Evolutionary conservation across 2,329 filamentous ascomycete species (phyloP), one percentile per base, ranked within the genome.

Genomic region (Cadophora malorum): DNA sequence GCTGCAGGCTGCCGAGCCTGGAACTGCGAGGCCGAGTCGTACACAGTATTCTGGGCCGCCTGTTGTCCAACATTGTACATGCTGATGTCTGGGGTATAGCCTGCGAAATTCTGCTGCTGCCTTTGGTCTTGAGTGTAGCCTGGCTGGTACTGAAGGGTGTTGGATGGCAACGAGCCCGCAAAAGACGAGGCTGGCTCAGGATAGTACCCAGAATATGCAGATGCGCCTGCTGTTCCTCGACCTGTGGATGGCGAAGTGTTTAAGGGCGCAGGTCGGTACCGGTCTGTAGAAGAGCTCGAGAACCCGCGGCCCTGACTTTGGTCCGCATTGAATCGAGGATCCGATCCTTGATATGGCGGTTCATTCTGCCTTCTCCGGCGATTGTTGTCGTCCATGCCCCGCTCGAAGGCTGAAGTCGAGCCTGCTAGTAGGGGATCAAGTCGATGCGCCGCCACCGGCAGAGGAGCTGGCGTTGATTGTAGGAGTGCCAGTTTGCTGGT

Each of bases 341-440:
- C 84, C 80, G 84, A 84, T 77, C 82, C 80, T 77, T 87, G 84
- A 81, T 90, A 90, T 80, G 86, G 85, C 81, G 86, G 84, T 81
- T 91, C 91, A 86, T 91, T 88, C 83, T 91, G 90, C 86, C 91
- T 90, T 83, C 89, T 86, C 78, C 88, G 85, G 78, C 86, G 88
- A 81, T 87, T 87, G 83, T 90, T 88, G 81, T 91, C 89, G 84
- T 95, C 92, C 92, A 96, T 96, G 79, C 88, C 89, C 81, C 81
- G 79, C 83, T 83, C 79, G 77, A 82, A 80, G 79, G 82, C 80
- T 79, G 81, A 80, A 77, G 80, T 79, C 80, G 82, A 82, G 79
- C 83, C 82, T 81, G 82, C 83, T 81, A 84, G 81, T 81, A 83
- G 83, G 81, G 85, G 84, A 84, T 86, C 84, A 78, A 87, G 84